These are phyloP conservation scores for Mollisiaceae sp. DNA, from an alignment of 2,329 filamentous ascomycete genomes.

Conservation along the genomic window DNA sequence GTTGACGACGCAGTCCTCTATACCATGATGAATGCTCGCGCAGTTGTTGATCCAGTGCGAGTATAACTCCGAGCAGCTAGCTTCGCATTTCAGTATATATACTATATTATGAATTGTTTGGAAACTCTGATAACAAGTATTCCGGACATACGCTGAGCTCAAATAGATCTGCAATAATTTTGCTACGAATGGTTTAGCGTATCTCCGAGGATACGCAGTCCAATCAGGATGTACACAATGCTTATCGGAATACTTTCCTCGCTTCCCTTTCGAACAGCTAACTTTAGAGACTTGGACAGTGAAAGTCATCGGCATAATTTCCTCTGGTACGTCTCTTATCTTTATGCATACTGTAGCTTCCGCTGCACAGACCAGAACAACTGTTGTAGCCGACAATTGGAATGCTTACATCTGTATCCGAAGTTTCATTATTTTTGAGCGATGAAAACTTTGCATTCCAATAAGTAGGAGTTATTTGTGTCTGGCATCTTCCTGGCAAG, in stretches of 20 bases:
- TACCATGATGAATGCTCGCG: neutral
- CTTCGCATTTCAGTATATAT: neutral
- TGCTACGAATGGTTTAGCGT: neutral
- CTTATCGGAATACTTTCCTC: neutral
- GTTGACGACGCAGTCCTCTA: neutral
- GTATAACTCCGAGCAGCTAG: neutral
- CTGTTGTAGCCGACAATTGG: too few relatives aligned
- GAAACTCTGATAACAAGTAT: neutral
- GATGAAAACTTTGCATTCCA: too few relatives aligned
- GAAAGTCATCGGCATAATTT: constrained; percentile 1
- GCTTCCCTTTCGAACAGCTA: neutral
- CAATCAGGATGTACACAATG: neutral
- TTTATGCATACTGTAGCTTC: too few relatives aligned
- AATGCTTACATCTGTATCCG: neutral
- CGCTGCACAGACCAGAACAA: too few relatives aligned
- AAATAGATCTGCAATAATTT: neutral
- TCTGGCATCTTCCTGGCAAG: neutral
- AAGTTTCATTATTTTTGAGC: too few relatives aligned
- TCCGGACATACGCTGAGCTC: neutral
- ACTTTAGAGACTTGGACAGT: neutral
- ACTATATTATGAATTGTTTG: neutral
- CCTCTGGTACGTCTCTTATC: neutral
- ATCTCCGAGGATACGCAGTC: neutral
- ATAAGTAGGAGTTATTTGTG: neutral
- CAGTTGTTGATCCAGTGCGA: neutral